Evolutionary conservation across 768 basidiomycete genomes (phyloP).

Genomic region (Rhodotorula toruloides): DNA sequence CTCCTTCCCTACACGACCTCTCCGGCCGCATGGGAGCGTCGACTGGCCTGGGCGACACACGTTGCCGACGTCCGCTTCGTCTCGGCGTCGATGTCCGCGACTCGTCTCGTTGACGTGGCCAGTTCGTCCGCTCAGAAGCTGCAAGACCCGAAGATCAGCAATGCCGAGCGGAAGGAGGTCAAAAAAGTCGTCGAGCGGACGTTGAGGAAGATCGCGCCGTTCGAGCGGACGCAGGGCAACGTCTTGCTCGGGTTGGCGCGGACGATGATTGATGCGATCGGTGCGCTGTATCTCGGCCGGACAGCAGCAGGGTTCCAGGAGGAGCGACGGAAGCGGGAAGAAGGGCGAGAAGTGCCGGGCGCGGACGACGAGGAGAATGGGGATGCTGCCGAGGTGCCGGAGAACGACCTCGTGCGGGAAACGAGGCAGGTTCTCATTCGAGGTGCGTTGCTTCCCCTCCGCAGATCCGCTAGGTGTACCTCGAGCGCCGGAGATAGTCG

Average conservation of each 20-base stretch:
- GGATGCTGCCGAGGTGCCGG: conserved; percentile 14
- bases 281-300: conserved; percentile 24
- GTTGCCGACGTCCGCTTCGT: conserved; percentile 38
- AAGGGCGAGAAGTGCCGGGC: neutral
- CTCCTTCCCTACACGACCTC: conserved; percentile 28
- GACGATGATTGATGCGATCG: conserved; percentile 34
- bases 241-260: conserved; percentile 24
- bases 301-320: conserved; percentile 8
- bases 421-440: conserved; percentile 40
- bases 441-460: conserved; percentile 7
- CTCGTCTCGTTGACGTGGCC: conserved; percentile 26
- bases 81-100: conserved; percentile 27
- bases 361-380: conserved; percentile 9
- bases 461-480: neutral
- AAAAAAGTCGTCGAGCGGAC: conserved; percentile 27
- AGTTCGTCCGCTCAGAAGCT: conserved; percentile 16
- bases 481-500: neutral
- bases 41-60: conserved; percentile 36
- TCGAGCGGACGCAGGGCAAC: conserved; percentile 34
- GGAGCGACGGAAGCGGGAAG: conserved; percentile 18
- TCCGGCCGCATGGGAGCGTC: conserved; percentile 21
- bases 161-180: conserved; percentile 8
- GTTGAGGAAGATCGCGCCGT: conserved; percentile 24
- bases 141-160: neutral
- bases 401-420: conserved; percentile 37